A percentile compares a stretch with the other conserved stretches of the same genome.
Evolutionary conservation across 495 filamentous ascomycete genomes (phyloP).

Genomic region (Xylaria cubensis): DNA sequence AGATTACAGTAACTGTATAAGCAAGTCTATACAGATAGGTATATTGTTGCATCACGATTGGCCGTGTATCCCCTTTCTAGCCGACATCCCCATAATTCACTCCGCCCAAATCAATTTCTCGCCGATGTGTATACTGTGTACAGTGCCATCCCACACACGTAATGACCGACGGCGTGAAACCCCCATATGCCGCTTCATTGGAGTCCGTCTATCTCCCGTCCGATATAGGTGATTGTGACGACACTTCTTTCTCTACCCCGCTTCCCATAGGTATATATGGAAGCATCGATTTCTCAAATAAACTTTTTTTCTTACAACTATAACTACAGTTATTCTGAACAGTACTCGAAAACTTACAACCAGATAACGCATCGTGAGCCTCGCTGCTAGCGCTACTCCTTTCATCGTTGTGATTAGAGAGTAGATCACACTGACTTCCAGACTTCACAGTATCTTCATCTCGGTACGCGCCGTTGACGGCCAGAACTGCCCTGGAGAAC

Average conservation of each 20-base stretch:
- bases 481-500: slow-evolving; percentile 35
- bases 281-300: background rate
- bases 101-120: background rate
- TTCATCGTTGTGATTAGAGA: background rate
- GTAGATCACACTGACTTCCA: background rate
- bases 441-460: slow-evolving; percentile 20
- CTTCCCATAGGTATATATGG: slow-evolving; percentile 12
- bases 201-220: slow-evolving; percentile 7
- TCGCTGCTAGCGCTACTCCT: slow-evolving; percentile 12
- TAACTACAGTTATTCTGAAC: background rate
- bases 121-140: background rate
- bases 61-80: background rate
- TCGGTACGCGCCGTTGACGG: slow-evolving; percentile 40
- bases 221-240: slow-evolving; percentile 26
- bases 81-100: slow-evolving; percentile 12
- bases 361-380: slow-evolving; percentile 23
- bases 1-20: background rate
- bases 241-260: slow-evolving; percentile 18
- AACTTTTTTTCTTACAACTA: background rate
- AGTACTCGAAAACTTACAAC: background rate
- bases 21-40: background rate
- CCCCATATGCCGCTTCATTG: slow-evolving; percentile 1
- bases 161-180: background rate
- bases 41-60: background rate
- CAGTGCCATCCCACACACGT: background rate